Base-by-base conservation (phyloP, 345 rosid genomes). In the Brassica carinata region DNA sequence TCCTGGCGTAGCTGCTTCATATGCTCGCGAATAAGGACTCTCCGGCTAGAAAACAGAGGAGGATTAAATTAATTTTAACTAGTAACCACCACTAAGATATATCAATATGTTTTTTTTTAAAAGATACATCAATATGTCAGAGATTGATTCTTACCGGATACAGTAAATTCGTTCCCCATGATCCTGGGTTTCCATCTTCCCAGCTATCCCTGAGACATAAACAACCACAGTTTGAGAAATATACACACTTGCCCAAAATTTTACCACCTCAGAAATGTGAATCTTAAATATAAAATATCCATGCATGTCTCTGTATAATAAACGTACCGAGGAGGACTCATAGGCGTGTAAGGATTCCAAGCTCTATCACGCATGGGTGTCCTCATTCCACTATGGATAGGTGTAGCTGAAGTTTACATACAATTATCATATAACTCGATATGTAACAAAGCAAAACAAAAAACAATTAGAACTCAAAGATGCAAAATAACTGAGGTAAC, bases 341-440 rank as follows among this genome's bases (percentile, higher is more conserved):
- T 94, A n/a, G 94, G 96, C 26, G 90, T 73, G 83, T 85, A 91
- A 67, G 97, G 98, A 86, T 91, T 93, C 97, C 98, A 92, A 51
- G 95, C 97, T 65, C 92, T 86, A 74, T 87, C 91, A 71, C 88
- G 94, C 97, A 92, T 92, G 8, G 94, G 98, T 33, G 97, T 90
- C 69, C 98, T 89, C 98, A 94, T 92, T 71, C 98, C 98, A 88
- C 91, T 94, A 79, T 91, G 97, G 75, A 88, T 89, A 10, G 97
- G 97, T n/a, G 94, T 91, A 67, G 92, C 97, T 92, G 86, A 77
- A 84, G 53, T 30, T 55, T 30, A 63, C 75, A 64, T 53, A 51
- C 40, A 68, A 15, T 34, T 57, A 67, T 72, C 62, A 77, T 18
- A 76, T 13, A 64, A 14, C 63, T 66, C 15, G 69, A 18, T 23